Percentiles rank a stretch among this genome's conserved stretches.
Conservation (phyloP, 2,329 filamentous ascomycete species). For the Ophiostoma sp. region DNA sequence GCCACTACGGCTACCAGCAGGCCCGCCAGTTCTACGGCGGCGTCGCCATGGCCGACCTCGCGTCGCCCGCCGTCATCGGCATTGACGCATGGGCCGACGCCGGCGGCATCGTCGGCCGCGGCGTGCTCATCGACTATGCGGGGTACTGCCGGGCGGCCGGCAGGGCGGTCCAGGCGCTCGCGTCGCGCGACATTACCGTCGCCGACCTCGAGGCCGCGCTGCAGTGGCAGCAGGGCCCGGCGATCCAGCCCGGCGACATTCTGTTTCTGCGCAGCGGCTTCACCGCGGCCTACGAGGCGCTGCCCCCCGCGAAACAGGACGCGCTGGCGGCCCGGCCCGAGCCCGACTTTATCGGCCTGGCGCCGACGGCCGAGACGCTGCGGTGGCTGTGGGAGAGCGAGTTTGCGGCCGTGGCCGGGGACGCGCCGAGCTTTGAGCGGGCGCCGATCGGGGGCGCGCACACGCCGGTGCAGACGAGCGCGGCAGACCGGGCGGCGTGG, state of each 20-base stretch:
- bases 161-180: neutral
- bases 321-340: constrained; percentile 34
- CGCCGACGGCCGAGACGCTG: constrained; percentile 35
- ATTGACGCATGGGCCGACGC: neutral
- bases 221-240: constrained; percentile 32
- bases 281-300: constrained; percentile 32
- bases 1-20: constrained; percentile 35
- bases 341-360: constrained; percentile 37
- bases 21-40: constrained; percentile 25
- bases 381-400: constrained; percentile 44
- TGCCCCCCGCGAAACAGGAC: constrained; percentile 28
- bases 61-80: constrained; percentile 3
- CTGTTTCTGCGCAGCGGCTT: constrained; percentile 39
- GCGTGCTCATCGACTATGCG: neutral
- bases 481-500: neutral
- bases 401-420: constrained; percentile 43
- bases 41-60: constrained; percentile 21
- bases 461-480: constrained; percentile 2
- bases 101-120: neutral
- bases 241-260: constrained; percentile 37
- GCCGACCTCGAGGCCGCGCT: constrained; percentile 34
- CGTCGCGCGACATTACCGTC: neutral
- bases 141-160: neutral
- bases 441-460: constrained; percentile 32
- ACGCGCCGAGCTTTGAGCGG: constrained; percentile 42